Conservation (phyloP, 306 rosid genomes). For the Cicer judaicum region DNA sequence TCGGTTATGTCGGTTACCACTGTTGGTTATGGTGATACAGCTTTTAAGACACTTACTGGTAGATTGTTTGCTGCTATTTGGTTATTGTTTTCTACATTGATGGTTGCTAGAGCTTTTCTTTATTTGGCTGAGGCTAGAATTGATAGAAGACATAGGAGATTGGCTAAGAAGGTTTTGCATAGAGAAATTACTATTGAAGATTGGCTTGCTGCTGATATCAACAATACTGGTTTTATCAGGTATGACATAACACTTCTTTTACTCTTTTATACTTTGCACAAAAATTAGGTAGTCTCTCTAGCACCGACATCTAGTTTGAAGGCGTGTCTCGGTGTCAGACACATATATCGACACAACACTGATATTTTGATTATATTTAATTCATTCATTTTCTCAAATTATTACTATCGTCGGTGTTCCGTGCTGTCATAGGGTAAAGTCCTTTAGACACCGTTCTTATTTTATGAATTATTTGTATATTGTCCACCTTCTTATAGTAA, state of each 20-base stretch:
- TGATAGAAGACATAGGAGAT: conserved; percentile 70
- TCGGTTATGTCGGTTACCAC: conserved; percentile 87
- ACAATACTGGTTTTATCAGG: conserved; percentile 82
- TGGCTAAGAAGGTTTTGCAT: conserved; percentile 68
- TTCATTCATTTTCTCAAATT: too few species aligned
- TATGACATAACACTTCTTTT: not conserved
- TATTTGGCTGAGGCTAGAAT: conserved; percentile 81
- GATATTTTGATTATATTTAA: too few species aligned
- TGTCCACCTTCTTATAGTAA: too few species aligned
- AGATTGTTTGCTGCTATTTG: conserved; percentile 77
- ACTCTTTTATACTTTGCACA: not conserved
- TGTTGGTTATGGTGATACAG: conserved; percentile 84
- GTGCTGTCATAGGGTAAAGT: too few species aligned
- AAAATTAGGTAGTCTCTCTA: too few species aligned
- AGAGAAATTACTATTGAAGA: conserved; percentile 79
- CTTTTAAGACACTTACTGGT: conserved; percentile 72
- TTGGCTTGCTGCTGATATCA: conserved; percentile 77
- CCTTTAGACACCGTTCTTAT: too few species aligned
- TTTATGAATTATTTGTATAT: too few species aligned
- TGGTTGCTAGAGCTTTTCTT: conserved; percentile 80
- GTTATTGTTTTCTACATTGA: conserved; percentile 77
- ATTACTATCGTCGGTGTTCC: too few species aligned
- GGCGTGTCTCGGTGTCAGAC: too few species aligned
- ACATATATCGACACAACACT: too few species aligned
- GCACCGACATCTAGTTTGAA: too few species aligned